Evolutionary conservation across 495 filamentous ascomycete species (phyloP), one percentile per base, ranked within the genome.

Genomic region (Hamigera avellanea): DNA sequence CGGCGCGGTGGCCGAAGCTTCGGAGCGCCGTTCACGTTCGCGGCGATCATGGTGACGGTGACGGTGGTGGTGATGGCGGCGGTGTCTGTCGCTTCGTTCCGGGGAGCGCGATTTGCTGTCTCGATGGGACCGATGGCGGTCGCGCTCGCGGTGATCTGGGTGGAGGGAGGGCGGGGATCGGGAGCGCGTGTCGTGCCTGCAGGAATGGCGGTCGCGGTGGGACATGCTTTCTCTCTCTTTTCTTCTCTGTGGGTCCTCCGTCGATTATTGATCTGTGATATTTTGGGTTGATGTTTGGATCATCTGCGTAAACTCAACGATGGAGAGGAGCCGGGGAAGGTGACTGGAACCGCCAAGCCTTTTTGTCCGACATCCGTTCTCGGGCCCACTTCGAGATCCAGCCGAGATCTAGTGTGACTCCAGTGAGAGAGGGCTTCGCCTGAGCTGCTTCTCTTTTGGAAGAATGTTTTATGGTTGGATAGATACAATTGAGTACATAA

Each of bases 61-160:
- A 35, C 32, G 48, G 33, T 41, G 45, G 26, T 26, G 34, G 39
- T 36, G 41, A 37, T 41, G 45, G 4, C 21, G 21, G 4, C 18
- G 36, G 35, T 25, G 19, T 19, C 33, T 35, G 28, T 40, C 15
- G 28, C 35, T 32, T 36, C 39, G 23, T 26, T 33, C 23, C 29
- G 52, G 52, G 32, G 52, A 50, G 31, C 54, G 49, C 1, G 54
- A 53, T 19, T 47, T 32, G 26, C 32, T 36, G 23, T 30, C 30
- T 14, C 26, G 52, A 48, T 34, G 52, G 48, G 30, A 51, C 46
- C 1, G 54, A 53, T 23, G 47, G 45, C 8, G 45, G 34, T 30
- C 46, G 52, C 10, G 49, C 46, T 28, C 32, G 33, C 27, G 36
- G 21, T 23, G 21, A 23, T 23, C 21, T 23, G 21, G 9, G 21